Conservation (phyloP, 345 rosid species). For the Linum trigynum region DNA sequence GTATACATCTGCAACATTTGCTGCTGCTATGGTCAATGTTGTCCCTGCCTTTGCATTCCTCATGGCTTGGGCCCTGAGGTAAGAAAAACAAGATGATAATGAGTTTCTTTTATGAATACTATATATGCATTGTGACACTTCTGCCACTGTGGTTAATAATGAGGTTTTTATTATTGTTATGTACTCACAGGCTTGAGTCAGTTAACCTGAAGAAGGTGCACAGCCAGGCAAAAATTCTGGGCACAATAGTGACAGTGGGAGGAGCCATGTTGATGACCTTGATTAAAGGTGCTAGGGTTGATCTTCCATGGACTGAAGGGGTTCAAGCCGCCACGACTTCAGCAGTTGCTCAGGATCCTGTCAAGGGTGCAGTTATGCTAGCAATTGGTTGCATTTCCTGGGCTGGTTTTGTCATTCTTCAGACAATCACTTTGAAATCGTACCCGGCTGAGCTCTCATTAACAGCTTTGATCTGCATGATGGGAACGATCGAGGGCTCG, state of each 20-base stretch:
- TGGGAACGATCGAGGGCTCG: slow-evolving; percentile 45
- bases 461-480: slow-evolving; percentile 49
- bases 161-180: too few species aligned
- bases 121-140: too few species aligned
- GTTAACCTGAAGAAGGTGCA: slow-evolving; percentile 41
- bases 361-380: slow-evolving; percentile 49
- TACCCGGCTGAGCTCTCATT: slow-evolving; percentile 68
- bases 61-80: slow-evolving; percentile 81
- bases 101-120: background rate
- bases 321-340: slow-evolving; percentile 16
- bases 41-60: slow-evolving; percentile 81
- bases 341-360: slow-evolving; percentile 32
- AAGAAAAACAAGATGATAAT: background rate
- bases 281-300: too few species aligned
- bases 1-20: slow-evolving; percentile 72
- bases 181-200: slow-evolving; percentile 53
- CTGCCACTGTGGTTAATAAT: too few species aligned
- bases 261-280: too few species aligned
- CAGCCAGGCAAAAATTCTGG: too few species aligned
- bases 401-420: slow-evolving; percentile 58
- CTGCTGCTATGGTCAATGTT: slow-evolving; percentile 69
- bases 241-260: too few species aligned
- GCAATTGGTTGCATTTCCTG: slow-evolving; percentile 41
- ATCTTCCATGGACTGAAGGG: background rate
- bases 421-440: slow-evolving; percentile 45